Conservation (phyloP, 805 yeast genomes). For the Hanseniaspora jakobsenii region DNA sequence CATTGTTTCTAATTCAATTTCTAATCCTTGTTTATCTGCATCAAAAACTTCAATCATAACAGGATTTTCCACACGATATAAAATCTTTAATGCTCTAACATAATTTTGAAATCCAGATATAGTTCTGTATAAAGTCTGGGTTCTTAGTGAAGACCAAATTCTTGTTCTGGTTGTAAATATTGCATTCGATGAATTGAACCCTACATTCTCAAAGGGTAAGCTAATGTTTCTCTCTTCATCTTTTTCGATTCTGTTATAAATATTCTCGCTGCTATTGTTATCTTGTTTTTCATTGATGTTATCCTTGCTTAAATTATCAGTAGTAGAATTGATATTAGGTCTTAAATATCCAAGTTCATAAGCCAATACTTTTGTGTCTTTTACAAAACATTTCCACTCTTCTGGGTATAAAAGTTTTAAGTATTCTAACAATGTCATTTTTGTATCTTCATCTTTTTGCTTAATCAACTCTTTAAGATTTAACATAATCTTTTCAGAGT, state of each 20-base stretch:
- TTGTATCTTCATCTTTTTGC: conserved; percentile 47
- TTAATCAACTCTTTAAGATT: conserved; percentile 67
- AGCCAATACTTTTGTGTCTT: conserved; percentile 57
- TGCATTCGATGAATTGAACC: conserved; percentile 56
- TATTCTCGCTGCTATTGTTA: conserved; percentile 12
- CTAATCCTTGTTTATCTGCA: conserved; percentile 43
- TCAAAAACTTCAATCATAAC: conserved; percentile 36
- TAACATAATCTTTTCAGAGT: conserved; percentile 66
- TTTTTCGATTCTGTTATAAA: conserved; percentile 18
- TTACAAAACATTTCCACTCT: conserved; percentile 75
- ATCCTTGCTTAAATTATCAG: too few relatives aligned
- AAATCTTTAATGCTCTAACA: conserved; percentile 54
- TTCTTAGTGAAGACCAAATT: conserved; percentile 75
- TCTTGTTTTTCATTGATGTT: too few relatives aligned
- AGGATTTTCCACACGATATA: conserved; percentile 56
- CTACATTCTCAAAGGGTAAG: conserved; percentile 58
- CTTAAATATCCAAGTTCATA: conserved; percentile 37
- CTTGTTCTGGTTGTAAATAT: conserved; percentile 59
- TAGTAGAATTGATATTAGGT: too few relatives aligned
- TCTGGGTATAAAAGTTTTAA: conserved; percentile 55
- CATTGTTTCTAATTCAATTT: conserved; percentile 55
- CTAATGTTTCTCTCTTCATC: conserved; percentile 41
- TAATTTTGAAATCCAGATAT: conserved; percentile 77
- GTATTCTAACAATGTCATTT: conserved; percentile 66
- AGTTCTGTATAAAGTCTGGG: conserved; percentile 75